Evolutionary conservation across 352 stramenopile genomes (phyloP).

Genomic region (Thraustotheca clavata): DNA sequence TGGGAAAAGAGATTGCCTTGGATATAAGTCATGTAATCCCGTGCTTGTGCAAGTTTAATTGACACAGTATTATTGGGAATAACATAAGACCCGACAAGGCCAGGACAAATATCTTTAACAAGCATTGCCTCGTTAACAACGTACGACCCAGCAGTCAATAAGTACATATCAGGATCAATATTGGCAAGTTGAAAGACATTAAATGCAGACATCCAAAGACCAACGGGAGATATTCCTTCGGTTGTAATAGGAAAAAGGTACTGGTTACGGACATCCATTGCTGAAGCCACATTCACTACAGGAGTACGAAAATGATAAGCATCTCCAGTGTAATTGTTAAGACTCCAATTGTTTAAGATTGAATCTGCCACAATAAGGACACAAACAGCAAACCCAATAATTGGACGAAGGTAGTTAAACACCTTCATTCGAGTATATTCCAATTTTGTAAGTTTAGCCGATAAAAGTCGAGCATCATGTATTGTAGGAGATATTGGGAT

Average conservation of each 20-base stretch:
- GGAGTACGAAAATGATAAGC: conserved; percentile 1
- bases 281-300: not conserved
- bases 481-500: too few relatives aligned
- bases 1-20: not conserved
- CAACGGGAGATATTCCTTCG: not conserved
- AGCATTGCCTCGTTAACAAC: not conserved
- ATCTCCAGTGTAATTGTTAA: conserved; percentile 10
- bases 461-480: too few relatives aligned
- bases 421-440: not conserved
- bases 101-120: not conserved
- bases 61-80: not conserved
- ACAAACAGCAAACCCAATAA: not conserved
- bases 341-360: conserved; percentile 13
- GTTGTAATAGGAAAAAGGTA: not conserved
- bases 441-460: not conserved
- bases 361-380: not conserved
- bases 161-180: not conserved
- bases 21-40: conserved; percentile 5
- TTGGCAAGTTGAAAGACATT: not conserved
- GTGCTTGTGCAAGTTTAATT: not conserved
- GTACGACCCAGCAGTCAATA: not conserved
- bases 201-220: not conserved
- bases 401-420: not conserved
- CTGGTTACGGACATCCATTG: not conserved
- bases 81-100: not conserved